phyloP scores from a whole-genome alignment of 2,329 filamentous ascomycete genomes.

The Colletotrichum sp. region DNA sequence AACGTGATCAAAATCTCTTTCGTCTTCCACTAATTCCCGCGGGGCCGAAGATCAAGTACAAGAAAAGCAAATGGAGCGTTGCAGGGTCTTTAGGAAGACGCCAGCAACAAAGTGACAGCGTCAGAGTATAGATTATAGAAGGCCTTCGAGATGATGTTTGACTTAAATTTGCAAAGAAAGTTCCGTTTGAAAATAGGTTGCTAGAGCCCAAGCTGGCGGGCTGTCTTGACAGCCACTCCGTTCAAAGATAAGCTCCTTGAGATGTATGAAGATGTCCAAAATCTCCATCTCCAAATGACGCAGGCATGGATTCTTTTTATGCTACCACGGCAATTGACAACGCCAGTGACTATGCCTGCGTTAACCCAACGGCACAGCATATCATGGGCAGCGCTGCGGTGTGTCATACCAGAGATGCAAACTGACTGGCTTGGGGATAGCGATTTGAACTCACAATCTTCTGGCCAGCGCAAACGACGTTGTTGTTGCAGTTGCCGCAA shows the following conservation, averaged over 20 bases:
- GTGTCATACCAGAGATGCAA: neutral
- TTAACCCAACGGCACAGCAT: neutral
- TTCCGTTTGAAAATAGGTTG: neutral
- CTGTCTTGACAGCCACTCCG: neutral
- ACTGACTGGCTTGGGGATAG: neutral
- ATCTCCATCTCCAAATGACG: neutral
- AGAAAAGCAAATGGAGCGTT: too few relatives aligned
- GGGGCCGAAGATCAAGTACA: too few relatives aligned
- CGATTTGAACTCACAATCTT: neutral
- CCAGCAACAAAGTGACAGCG: too few relatives aligned
- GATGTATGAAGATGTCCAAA: neutral
- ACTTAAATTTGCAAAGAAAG: neutral
- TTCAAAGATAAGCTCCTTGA: neutral
- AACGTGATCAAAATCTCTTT: too few relatives aligned
- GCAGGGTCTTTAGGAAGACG: too few relatives aligned
- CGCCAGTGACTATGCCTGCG: too few relatives aligned
- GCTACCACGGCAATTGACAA: neutral
- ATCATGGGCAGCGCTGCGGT: neutral
- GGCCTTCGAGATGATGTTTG: neutral
- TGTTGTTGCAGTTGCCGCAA: neutral
- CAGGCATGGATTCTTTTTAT: neutral
- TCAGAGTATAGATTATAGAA: neutral
- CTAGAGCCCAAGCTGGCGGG: neutral
- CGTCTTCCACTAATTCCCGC: too few relatives aligned
- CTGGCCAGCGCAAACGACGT: neutral